Conservation (phyloP, 768 basidiomycete genomes). For the Rubroboletus pulcherrimus region DNA sequence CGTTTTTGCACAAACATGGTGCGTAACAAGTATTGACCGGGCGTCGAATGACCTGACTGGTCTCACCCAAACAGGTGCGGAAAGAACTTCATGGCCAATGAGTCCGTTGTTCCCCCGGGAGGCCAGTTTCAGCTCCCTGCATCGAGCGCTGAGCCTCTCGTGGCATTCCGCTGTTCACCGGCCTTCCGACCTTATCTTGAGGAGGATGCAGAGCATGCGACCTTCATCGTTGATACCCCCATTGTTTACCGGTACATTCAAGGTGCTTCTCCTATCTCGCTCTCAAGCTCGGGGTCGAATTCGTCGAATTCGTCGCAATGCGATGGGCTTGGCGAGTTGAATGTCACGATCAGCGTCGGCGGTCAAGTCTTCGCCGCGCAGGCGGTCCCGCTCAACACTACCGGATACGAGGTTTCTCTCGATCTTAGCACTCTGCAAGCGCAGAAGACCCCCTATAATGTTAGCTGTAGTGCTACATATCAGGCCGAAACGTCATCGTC, state of each 20-base stretch:
- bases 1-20: slow-evolving; percentile 28
- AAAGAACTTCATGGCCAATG: slow-evolving; percentile 43
- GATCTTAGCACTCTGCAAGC: slow-evolving; percentile 30
- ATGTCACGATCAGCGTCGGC: slow-evolving; percentile 32
- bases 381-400: slow-evolving; percentile 37
- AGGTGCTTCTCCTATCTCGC: slow-evolving; percentile 32
- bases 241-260: slow-evolving; percentile 35
- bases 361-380: slow-evolving; percentile 21
- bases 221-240: slow-evolving; percentile 37
- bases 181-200: slow-evolving; percentile 46
- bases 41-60: background rate
- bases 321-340: slow-evolving; percentile 8
- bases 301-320: background rate
- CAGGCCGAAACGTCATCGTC: background rate
- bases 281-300: slow-evolving; percentile 3
- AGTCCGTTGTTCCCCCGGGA: slow-evolving; percentile 42
- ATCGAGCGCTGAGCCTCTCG: slow-evolving; percentile 34
- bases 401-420: slow-evolving; percentile 33
- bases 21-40: background rate
- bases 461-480: slow-evolving; percentile 36
- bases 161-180: slow-evolving; percentile 46
- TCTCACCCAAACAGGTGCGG: slow-evolving; percentile 40
- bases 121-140: slow-evolving; percentile 41
- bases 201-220: slow-evolving; percentile 30
- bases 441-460: slow-evolving; percentile 27